Evolutionary conservation across 192 early-diverging fungal species (phyloP), one percentile per base, ranked within the genome.

Genomic region (Coemansia aciculifera): DNA sequence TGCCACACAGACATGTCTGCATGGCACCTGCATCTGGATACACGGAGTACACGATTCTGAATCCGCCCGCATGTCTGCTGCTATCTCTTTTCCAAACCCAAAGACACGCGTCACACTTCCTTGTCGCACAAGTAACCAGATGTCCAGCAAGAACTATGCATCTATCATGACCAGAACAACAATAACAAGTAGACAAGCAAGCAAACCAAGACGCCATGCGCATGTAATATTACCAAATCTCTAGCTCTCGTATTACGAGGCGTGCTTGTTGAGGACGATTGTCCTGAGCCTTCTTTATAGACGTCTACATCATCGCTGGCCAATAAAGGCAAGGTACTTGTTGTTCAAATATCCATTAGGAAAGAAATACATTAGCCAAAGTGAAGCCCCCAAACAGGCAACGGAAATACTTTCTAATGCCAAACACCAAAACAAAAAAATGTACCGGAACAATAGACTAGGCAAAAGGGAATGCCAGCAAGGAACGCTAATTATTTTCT

Each of bases 1-100:
- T 36, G 34, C 34, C 5, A 36, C 34, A 31, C 54, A 57, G 54
- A 57, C 54, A 57, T 32, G 54, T 57, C 29, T 57, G 54, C 54
- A 57, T 57, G 54, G 13, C 54, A 57, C 54, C 54, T 57, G 54
- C 54, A 57, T 57, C 54, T 57, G 54, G 54, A 57, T 57, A 57
- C 54, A 34, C 54, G 15, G 31, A 13, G 51, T 54, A n/a, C 12
- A 8, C 51, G 27, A 24, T 32, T 57, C 54, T 17, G 27, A 31
- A 34, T 12, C 29, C 12, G 5, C 54, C 29, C 27, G 5, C 54
- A 57, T 57, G 54, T 32, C 29, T 32, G 5, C 15, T 12, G 11
- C 51, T 27, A 27, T 10, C 13, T 29, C 13, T n/a, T 29, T 31
- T 57, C 15, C 17, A 34, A 34, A n/a, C 13, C 15, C 29, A 13